Base-by-base conservation (phyloP, 139 green algal genomes). In the Chloropicon primus region DNA sequence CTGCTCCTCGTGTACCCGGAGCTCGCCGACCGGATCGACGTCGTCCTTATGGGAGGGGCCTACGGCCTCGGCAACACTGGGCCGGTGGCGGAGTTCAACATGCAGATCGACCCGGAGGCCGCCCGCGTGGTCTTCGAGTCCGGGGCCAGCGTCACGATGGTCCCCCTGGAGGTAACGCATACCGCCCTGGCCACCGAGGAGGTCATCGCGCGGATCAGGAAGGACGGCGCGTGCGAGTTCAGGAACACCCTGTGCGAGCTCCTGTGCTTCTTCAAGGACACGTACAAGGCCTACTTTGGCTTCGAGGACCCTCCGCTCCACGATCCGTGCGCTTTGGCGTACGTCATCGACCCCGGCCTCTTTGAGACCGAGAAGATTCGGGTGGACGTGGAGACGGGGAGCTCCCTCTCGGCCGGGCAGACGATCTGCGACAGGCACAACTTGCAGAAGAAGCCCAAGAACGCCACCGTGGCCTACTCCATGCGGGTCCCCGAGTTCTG, bases 291-390 rank as follows among this genome's bases (percentile, higher is more conserved):
- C 1, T 89, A 96, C 24, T 98, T 97, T 75, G 73, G 84, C 1
- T 96, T 98, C 74, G 53, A 84, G 0, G 53, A 93, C 54, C 92
- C 94, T 22, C 94, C 94, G 2, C 81, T 98, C 22, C 94, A 98
- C 76, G 94, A 97, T 79, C 94, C 94, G 21, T 93, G 88, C 72
- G 94, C 94, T 27, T 91, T 98, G 22, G 89, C 86, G 0, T 95
- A 86, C 29, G 90, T 96, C 10, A 84, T 94, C 0, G 82, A 80
- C 0, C 92, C 93, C 0, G 22, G 89, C 0, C 27, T 95, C 0
- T 97, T 98, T 79, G 83, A 89, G 83, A 87, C 25, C 10, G n/a
- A 26, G 74, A 17, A 73, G 3, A 79, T 94, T 79, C 79, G 87
- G 0, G 93, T 97, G 22, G 92, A 96, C 73, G 81, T 97, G 0